These are phyloP conservation scores for Scytalidium lignicola DNA, from an alignment of 2,329 filamentous ascomycete species.

Conservation along the genomic window DNA sequence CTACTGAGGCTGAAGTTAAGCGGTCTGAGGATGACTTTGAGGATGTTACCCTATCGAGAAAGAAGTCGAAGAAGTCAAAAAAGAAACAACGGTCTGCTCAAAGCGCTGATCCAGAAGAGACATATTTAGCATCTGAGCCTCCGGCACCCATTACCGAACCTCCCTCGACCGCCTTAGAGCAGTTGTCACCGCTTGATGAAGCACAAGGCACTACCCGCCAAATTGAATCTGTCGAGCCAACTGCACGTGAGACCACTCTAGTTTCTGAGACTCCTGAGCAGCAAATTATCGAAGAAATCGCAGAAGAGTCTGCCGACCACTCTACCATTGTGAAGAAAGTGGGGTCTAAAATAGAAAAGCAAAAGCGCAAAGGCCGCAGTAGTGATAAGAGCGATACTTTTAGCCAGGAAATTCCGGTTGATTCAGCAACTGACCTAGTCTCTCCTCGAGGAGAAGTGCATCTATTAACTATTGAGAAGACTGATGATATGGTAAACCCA, in stretches of 20 bases:
- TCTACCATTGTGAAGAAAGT: not conserved
- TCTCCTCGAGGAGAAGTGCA: not conserved
- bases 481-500: not conserved
- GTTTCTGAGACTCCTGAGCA: not conserved
- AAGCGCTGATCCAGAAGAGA: not conserved
- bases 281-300: not conserved
- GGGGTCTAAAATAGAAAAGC: not conserved
- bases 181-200: no score
- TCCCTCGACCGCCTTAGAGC: no score
- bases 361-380: not conserved
- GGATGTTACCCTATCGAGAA: slow-evolving; percentile 18
- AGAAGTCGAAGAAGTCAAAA: slow-evolving; percentile 42
- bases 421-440: not conserved
- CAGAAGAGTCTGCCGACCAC: not conserved
- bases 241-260: not conserved
- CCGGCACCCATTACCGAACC: not conserved
- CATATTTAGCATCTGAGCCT: not conserved
- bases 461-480: not conserved
- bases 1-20: not conserved
- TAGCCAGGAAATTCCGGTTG: not conserved
- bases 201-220: no score
- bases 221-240: no score
- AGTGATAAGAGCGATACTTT: not conserved
- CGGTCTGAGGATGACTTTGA: slow-evolving; percentile 10
- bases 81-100: slow-evolving; percentile 7